These are phyloP conservation scores for Cyberlindnera petersonii DNA, from an alignment of 805 yeast species.

Conservation along the genomic window DNA sequence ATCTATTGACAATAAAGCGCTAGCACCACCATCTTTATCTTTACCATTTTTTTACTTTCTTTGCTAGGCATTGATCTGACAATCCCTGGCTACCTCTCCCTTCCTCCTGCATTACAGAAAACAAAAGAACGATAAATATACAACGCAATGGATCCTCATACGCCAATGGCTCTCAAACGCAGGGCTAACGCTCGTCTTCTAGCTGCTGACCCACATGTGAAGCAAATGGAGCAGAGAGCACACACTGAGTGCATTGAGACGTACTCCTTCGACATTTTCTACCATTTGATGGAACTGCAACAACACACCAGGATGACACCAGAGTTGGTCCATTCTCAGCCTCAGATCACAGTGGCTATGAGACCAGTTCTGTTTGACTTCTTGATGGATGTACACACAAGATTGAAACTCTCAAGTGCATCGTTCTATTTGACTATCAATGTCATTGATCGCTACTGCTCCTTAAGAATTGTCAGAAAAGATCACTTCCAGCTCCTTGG, in stretches of 20 bases:
- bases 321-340: slow-evolving; percentile 33
- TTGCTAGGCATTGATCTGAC: too few relatives aligned
- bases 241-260: slow-evolving; percentile 42
- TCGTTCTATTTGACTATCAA: slow-evolving; percentile 66
- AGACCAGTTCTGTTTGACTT: slow-evolving; percentile 80
- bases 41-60: too few relatives aligned
- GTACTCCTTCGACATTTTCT: slow-evolving; percentile 40
- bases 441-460: slow-evolving; percentile 81
- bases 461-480: slow-evolving; percentile 71
- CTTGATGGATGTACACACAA: slow-evolving; percentile 65
- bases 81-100: too few relatives aligned
- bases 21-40: too few relatives aligned
- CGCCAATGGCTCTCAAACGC: slow-evolving; percentile 26
- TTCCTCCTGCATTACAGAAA: too few relatives aligned
- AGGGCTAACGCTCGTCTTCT: slow-evolving; percentile 22
- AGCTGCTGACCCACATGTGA: slow-evolving; percentile 39
- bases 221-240: slow-evolving; percentile 44
- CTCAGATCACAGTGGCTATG: slow-evolving; percentile 47
- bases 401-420: slow-evolving; percentile 56
- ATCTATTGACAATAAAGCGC: too few relatives aligned
- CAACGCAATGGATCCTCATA: slow-evolving; percentile 12
- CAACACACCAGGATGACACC: slow-evolving; percentile 26
- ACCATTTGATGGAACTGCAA: slow-evolving; percentile 35
- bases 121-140: neutral
- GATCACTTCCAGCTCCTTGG: slow-evolving; percentile 86